phyloP scores from a whole-genome alignment of 2,329 filamentous ascomycete species.

The Acephala macrosclerotiorum region DNA sequence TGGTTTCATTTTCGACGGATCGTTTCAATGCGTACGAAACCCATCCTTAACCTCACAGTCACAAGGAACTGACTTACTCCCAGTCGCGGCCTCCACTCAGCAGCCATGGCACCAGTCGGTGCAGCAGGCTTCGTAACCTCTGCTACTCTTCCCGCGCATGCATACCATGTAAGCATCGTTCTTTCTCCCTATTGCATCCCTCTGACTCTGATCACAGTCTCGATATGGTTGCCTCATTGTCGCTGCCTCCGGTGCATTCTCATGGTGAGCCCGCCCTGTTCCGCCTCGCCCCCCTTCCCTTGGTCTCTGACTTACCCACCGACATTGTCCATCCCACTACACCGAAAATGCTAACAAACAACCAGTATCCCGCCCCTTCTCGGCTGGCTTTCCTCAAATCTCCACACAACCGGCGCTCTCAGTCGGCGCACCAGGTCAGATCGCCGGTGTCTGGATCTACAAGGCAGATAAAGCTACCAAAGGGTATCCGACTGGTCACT shows the following conservation, averaged over 20 bases:
- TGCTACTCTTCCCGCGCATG: constrained; percentile 65
- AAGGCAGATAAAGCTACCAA: constrained; percentile 63
- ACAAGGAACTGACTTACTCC: not conserved
- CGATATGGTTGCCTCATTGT: constrained; percentile 77
- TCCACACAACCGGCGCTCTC: constrained; percentile 71
- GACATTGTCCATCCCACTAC: too few relatives aligned
- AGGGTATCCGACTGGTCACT: constrained; percentile 76
- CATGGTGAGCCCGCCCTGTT: constrained; percentile 45
- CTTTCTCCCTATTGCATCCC: not conserved
- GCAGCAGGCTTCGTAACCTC: constrained; percentile 67
- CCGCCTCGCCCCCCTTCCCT: too few relatives aligned
- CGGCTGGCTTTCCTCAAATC: constrained; percentile 53
- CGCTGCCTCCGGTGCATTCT: constrained; percentile 70
- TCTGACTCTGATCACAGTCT: constrained; percentile 38
- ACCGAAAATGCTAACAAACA: too few relatives aligned
- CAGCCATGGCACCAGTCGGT: constrained; percentile 56
- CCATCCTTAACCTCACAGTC: not conserved
- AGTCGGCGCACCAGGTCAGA: constrained; percentile 73
- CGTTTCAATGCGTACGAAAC: constrained; percentile 57
- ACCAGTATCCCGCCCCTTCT: constrained; percentile 64
- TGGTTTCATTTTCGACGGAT: constrained; percentile 67
- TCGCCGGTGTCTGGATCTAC: constrained; percentile 78
- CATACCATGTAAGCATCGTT: constrained; percentile 53
- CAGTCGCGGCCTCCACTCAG: constrained; percentile 57
- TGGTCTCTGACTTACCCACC: too few relatives aligned